phyloP scores from a whole-genome alignment of 345 rosid species.

The Populus alba region DNA sequence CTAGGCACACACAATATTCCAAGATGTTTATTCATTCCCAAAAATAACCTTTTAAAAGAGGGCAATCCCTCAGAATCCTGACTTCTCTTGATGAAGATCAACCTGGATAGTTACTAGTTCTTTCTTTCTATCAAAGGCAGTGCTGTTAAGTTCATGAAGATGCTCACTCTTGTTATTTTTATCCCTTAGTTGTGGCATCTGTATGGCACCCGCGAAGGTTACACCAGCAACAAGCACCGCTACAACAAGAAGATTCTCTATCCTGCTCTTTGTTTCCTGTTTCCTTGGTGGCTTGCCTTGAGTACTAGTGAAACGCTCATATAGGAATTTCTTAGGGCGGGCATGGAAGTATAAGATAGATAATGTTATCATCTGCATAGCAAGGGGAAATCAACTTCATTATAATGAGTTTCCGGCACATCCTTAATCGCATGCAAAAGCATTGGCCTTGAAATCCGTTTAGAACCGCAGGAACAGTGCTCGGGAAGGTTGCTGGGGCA shows the following conservation, averaged over 20 bases:
- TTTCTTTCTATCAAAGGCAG: no score
- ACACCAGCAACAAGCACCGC: conserved; percentile 22
- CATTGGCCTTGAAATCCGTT: no score
- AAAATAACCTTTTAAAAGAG: background rate
- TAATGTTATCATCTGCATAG: background rate
- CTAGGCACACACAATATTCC: no score
- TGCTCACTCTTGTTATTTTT: background rate
- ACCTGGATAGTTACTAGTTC: no score
- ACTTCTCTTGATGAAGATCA: no score
- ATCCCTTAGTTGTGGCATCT: background rate
- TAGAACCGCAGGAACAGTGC: no score
- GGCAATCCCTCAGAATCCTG: background rate
- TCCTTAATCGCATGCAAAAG: background rate
- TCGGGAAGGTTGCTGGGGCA: no score
- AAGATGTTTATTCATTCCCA: background rate
- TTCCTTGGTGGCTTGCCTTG: background rate
- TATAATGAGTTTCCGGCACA: no score
- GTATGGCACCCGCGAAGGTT: conserved; percentile 24
- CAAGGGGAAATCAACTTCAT: background rate
- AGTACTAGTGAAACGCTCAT: background rate
- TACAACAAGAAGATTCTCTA: conserved; percentile 21
- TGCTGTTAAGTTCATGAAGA: background rate
- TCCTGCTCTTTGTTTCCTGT: conserved; percentile 8
- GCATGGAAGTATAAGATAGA: background rate
- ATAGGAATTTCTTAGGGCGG: background rate